A percentile compares a stretch with the other conserved stretches of the same genome.
These are phyloP conservation scores for Stagonosporopsis chrysanthemi DNA, from an alignment of 2,329 filamentous ascomycete genomes.

Conservation along the genomic window DNA sequence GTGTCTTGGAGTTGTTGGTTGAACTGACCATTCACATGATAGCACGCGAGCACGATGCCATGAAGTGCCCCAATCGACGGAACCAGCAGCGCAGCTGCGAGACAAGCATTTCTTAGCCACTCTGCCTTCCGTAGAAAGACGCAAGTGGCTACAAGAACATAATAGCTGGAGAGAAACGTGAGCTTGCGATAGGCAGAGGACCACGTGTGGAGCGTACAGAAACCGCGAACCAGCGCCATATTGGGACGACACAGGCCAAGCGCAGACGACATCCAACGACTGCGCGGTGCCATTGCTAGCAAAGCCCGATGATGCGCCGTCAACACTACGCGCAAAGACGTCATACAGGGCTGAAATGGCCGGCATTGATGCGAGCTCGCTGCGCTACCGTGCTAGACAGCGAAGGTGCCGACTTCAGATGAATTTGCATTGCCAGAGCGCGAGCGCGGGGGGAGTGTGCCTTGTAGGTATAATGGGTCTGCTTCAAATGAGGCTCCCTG, in stretches of 20 bases:
- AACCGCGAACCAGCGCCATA: constrained; percentile 64
- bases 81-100: constrained; percentile 66
- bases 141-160: constrained; percentile 69
- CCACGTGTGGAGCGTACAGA: constrained; percentile 47
- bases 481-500: constrained; percentile 25
- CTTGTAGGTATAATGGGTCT: constrained; percentile 16
- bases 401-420: constrained; percentile 17
- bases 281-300: constrained; percentile 21
- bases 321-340: constrained; percentile 21
- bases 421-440: constrained; percentile 10
- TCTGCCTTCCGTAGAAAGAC: constrained; percentile 67
- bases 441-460: constrained; percentile 13
- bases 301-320: constrained; percentile 19
- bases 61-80: constrained; percentile 71
- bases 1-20: constrained; percentile 2
- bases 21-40: constrained; percentile 65
- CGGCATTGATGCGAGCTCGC: constrained; percentile 48
- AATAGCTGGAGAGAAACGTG: constrained; percentile 59
- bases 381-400: constrained; percentile 13
- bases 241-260: constrained; percentile 65
- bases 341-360: constrained; percentile 37
- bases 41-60: constrained; percentile 65
- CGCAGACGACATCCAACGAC: constrained; percentile 60
- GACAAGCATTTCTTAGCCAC: constrained; percentile 69
- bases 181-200: constrained; percentile 18